These are phyloP conservation scores for Lippia alba DNA, from an alignment of 305 asterid genomes.

Conservation along the genomic window DNA sequence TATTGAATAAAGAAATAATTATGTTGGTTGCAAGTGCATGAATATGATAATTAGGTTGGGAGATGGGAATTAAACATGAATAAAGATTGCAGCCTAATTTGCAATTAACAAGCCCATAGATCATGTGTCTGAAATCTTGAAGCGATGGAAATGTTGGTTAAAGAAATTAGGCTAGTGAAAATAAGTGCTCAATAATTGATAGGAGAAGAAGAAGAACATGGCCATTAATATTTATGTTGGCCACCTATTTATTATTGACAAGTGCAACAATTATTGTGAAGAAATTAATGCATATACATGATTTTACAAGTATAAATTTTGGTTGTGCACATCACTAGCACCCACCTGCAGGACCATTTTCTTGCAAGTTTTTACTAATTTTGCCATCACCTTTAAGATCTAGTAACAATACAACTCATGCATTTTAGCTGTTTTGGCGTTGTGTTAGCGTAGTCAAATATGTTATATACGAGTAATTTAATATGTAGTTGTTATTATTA, in stretches of 20 bases:
- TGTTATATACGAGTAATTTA: no score
- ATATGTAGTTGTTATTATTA: no score
- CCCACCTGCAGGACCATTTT: constrained; percentile 29
- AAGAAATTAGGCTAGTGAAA: not conserved
- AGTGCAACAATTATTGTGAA: constrained; percentile 34
- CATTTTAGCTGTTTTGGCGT: no score
- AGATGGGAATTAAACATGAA: constrained; percentile 14
- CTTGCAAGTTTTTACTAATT: not conserved
- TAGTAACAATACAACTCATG: not conserved
- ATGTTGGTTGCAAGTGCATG: not conserved
- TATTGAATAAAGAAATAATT: no score
- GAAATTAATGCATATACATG: constrained; percentile 31
- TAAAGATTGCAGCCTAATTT: not conserved
- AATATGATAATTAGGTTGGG: not conserved
- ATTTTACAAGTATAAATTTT: constrained; percentile 15
- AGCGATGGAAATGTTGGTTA: constrained; percentile 4
- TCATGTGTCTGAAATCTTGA: not conserved
- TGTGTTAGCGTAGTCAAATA: no score
- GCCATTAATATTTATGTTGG: constrained; percentile 42
- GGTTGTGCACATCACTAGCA: constrained; percentile 19
- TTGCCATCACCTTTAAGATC: not conserved
- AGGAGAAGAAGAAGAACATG: constrained; percentile 34
- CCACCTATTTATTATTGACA: constrained; percentile 34
- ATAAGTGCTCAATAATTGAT: constrained; percentile 28
- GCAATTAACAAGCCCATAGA: not conserved